These are phyloP conservation scores for Triadica sebifera DNA, from an alignment of 345 rosid species.

Conservation along the genomic window DNA sequence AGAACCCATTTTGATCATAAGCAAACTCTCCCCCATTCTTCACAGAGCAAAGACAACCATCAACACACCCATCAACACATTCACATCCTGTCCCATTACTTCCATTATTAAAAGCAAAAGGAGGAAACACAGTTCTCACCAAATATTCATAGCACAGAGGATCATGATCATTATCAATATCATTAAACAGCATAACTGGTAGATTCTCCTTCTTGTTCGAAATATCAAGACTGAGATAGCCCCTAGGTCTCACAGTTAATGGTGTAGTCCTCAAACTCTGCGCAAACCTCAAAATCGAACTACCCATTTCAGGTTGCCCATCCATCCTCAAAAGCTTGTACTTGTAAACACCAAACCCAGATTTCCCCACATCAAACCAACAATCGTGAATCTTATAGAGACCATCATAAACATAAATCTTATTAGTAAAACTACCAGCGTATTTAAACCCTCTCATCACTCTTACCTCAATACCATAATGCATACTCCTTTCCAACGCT, in stretches of 20 bases:
- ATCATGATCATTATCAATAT: slow-evolving; percentile 66
- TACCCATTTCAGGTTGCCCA: slow-evolving; percentile 88
- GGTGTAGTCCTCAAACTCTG: slow-evolving; percentile 54
- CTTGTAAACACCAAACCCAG: slow-evolving; percentile 90
- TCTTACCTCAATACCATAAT: slow-evolving; percentile 67
- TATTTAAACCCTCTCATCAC: slow-evolving; percentile 76
- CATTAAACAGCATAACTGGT: slow-evolving; percentile 74
- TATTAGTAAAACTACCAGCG: slow-evolving; percentile 45
- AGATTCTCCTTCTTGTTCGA: slow-evolving; percentile 56
- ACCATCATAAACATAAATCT: slow-evolving; percentile 87
- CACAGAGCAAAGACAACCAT: slow-evolving; percentile 63
- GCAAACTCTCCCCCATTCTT: slow-evolving; percentile 85
- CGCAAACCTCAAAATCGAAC: slow-evolving; percentile 61
- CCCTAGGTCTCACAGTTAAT: slow-evolving; percentile 57
- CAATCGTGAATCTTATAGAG: slow-evolving; percentile 72
- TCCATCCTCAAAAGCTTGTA: slow-evolving; percentile 65
- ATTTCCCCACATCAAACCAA: slow-evolving; percentile 88
- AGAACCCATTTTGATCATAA: slow-evolving; percentile 60
- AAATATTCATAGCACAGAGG: slow-evolving; percentile 86
- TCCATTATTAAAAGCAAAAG: slow-evolving; percentile 35
- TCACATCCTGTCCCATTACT: slow-evolving; percentile 59
- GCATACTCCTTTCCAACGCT: slow-evolving; percentile 80
- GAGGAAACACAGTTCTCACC: slow-evolving; percentile 59
- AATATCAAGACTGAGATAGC: slow-evolving; percentile 75
- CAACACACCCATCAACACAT: slow-evolving; percentile 61